These are phyloP conservation scores for Crotalaria pallida DNA, from an alignment of 306 rosid genomes.

Conservation along the genomic window DNA sequence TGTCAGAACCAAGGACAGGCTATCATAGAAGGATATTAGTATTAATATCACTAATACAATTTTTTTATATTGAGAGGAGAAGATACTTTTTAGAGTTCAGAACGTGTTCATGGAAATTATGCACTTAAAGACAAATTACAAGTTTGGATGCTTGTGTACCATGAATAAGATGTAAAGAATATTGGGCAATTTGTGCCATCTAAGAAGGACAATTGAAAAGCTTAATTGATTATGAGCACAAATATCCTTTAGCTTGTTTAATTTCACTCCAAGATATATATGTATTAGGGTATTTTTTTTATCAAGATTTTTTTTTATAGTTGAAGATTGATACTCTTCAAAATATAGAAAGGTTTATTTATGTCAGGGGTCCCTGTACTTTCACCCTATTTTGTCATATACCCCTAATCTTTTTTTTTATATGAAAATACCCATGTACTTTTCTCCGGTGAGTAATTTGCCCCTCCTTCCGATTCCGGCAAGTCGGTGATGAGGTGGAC, in stretches of 20 bases:
- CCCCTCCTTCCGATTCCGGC: no score
- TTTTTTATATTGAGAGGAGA: constrained; percentile 5
- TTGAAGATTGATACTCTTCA: no score
- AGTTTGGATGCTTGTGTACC: constrained; percentile 33
- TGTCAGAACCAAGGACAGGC: constrained; percentile 54
- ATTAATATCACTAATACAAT: constrained; percentile 14
- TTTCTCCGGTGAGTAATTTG: no score
- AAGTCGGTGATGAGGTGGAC: no score
- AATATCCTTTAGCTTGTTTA: background rate
- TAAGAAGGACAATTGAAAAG: constrained; percentile 17
- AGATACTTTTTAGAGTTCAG: constrained; percentile 19
- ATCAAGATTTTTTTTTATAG: no score
- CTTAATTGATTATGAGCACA: background rate
- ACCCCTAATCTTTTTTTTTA: no score
- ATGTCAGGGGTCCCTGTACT: no score
- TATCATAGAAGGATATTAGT: constrained; percentile 29
- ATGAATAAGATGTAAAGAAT: constrained; percentile 26
- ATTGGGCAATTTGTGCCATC: constrained; percentile 17
- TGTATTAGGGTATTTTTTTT: no score
- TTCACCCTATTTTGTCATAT: no score
- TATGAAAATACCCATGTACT: no score
- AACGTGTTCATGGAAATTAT: constrained; percentile 31
- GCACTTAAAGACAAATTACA: constrained; percentile 14
- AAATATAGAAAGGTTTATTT: no score
- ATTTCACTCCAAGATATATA: background rate